Conservation (phyloP, 805 yeast genomes). For the Suhomyces prunicola region DNA sequence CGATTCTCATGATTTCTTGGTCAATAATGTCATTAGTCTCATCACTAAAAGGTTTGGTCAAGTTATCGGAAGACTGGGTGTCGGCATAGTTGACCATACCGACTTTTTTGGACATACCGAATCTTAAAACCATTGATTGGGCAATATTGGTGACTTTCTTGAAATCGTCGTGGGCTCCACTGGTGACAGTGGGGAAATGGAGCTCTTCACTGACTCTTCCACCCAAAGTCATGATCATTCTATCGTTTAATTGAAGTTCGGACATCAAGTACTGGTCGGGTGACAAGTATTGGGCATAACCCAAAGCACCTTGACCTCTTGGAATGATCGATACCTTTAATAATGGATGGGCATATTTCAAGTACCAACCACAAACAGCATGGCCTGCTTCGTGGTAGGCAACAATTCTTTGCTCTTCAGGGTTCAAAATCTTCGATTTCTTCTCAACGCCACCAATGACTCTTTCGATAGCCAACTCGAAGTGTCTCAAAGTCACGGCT, state of each 20-base stretch:
- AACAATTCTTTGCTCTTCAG: constrained; percentile 84
- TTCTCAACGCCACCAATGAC: constrained; percentile 95
- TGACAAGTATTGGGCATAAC: constrained; percentile 96
- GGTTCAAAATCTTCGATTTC: constrained; percentile 76
- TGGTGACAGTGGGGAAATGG: constrained; percentile 86
- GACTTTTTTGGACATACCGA: constrained; percentile 86
- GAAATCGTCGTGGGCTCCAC: constrained; percentile 96
- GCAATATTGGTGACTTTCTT: constrained; percentile 95
- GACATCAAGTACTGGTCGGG: constrained; percentile 82
- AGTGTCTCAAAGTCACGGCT: constrained; percentile 72
- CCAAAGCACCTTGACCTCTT: constrained; percentile 94
- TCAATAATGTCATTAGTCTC: constrained; percentile 81
- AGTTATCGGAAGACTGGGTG: constrained; percentile 59
- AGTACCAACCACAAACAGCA: constrained; percentile 96
- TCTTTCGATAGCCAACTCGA: constrained; percentile 95
- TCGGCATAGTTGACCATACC: constrained; percentile 82
- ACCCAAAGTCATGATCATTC: constrained; percentile 96
- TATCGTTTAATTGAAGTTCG: constrained; percentile 74
- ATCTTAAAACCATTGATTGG: constrained; percentile 82
- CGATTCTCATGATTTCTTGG: constrained; percentile 73
- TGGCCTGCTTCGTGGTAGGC: constrained; percentile 99
- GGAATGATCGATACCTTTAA: constrained; percentile 96
- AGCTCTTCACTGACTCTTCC: constrained; percentile 96
- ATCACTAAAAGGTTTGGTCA: constrained; percentile 87
- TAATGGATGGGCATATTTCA: constrained; percentile 87